Evolutionary conservation across 257 asterid genomes (phyloP).

Genomic region (Petrea volubilis): DNA sequence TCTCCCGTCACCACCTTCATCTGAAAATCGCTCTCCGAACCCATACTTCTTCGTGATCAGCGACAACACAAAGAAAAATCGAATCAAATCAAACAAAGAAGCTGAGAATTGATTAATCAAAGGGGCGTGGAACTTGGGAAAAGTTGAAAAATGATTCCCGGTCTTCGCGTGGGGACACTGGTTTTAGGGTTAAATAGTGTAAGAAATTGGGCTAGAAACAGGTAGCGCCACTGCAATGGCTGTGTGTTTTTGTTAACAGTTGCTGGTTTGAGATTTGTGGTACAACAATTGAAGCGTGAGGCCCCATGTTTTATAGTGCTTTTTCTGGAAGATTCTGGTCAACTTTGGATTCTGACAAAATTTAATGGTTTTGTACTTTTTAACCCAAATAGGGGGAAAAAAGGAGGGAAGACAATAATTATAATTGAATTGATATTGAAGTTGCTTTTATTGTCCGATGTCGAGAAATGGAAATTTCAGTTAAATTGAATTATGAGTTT

Average conservation of each 20-base stretch:
- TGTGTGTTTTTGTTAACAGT: constrained; percentile 20
- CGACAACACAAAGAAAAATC: background rate
- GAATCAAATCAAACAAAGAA: background rate
- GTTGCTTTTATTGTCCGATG: no score
- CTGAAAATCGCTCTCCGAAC: constrained; percentile 38
- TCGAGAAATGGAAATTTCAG: no score
- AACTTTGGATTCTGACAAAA: background rate
- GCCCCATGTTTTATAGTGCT: background rate
- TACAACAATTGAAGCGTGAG: constrained; percentile 31
- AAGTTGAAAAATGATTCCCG: background rate
- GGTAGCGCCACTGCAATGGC: constrained; percentile 23
- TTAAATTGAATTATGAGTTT: no score
- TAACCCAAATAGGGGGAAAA: background rate
- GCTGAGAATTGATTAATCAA: background rate
- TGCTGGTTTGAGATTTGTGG: constrained; percentile 24
- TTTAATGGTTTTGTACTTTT: background rate
- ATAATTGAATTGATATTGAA: no score
- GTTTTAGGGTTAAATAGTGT: constrained; percentile 10
- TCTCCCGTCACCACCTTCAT: constrained; percentile 72
- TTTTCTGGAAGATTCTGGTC: constrained; percentile 25
- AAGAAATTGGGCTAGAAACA: background rate
- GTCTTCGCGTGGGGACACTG: constrained; percentile 17
- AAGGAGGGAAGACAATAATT: no score
- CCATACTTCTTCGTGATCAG: constrained; percentile 20
- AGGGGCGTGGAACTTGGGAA: constrained; percentile 1